A percentile compares a stretch with the other conserved stretches of the same genome.
phyloP scores from a whole-genome alignment of 805 yeast species.

The Martiniozyma abietophila region DNA sequence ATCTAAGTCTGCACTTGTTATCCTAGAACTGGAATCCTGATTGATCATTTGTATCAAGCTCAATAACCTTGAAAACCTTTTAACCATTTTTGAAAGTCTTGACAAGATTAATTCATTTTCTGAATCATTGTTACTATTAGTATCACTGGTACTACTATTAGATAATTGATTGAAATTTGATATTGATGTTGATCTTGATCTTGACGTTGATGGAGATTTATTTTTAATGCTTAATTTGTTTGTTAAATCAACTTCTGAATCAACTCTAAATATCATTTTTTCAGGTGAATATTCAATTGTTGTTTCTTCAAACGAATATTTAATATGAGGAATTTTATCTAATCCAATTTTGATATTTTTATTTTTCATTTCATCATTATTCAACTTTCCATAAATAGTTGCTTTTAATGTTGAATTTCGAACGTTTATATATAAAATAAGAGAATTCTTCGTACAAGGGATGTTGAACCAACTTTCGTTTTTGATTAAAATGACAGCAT shows the following conservation, averaged over 20 bases:
- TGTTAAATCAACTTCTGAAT: constrained; percentile 19
- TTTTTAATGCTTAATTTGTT: constrained; percentile 16
- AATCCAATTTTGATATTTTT: too few species aligned
- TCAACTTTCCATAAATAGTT: constrained; percentile 27
- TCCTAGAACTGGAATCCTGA: constrained; percentile 20
- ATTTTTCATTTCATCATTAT: constrained; percentile 16
- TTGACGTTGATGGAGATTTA: constrained; percentile 1
- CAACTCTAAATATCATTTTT: constrained; percentile 23
- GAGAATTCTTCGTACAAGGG: constrained; percentile 27
- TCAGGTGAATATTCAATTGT: constrained; percentile 18
- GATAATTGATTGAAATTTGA: constrained; percentile 2
- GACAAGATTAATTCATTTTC: constrained; percentile 12
- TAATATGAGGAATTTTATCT: constrained; percentile 19
- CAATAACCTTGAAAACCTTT: constrained; percentile 21
- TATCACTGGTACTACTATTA: background rate
- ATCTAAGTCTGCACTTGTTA: constrained; percentile 21
- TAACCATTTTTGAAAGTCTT: constrained; percentile 20
- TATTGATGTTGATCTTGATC: constrained; percentile 1
- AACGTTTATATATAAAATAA: constrained; percentile 25
- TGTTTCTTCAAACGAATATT: constrained; percentile 20
- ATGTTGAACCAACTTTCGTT: constrained; percentile 30
- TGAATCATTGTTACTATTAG: background rate
- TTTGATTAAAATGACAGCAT: constrained; percentile 26
- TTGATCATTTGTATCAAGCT: constrained; percentile 24
- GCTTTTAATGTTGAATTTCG: constrained; percentile 23